Conservation (phyloP, 73 alveolate genomes). For the Paraurostyla sp. region DNA sequence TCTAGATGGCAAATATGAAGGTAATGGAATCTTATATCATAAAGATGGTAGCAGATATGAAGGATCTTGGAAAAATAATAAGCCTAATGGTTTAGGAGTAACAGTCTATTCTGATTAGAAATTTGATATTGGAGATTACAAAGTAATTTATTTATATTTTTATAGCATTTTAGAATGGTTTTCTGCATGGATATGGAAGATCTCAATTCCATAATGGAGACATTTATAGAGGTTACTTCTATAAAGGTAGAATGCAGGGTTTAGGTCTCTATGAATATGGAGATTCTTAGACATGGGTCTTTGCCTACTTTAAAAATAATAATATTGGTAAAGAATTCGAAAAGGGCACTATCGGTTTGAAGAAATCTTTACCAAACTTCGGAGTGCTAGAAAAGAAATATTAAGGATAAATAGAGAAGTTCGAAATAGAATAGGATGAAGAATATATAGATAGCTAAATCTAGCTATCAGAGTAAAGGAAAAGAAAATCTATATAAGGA, state of each 20-base stretch:
- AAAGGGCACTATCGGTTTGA: neutral
- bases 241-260: conserved; percentile 42
- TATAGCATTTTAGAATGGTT: neutral
- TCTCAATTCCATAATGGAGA: conserved; percentile 24
- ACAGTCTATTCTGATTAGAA: conserved; percentile 81
- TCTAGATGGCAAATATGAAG: conserved; percentile 36
- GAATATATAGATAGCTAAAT: neutral
- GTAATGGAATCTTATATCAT: conserved; percentile 13
- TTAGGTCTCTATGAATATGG: neutral
- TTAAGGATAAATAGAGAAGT: neutral
- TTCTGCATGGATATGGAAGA: conserved; percentile 22
- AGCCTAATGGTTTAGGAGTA: conserved; percentile 82
- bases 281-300: neutral
- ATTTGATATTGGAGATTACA: conserved; percentile 78
- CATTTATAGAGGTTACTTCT: neutral
- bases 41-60: conserved; percentile 75
- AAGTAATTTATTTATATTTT: neutral
- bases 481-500: neutral
- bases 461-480: conserved; percentile 9
- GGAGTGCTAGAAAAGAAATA: neutral
- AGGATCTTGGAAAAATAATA: conserved; percentile 75
- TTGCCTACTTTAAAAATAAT: conserved; percentile 5
- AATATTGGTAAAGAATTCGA: conserved; percentile 2
- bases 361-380: neutral
- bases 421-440: neutral